Conservation (phyloP, 345 rosid genomes). For the Lepidium didymum region DNA sequence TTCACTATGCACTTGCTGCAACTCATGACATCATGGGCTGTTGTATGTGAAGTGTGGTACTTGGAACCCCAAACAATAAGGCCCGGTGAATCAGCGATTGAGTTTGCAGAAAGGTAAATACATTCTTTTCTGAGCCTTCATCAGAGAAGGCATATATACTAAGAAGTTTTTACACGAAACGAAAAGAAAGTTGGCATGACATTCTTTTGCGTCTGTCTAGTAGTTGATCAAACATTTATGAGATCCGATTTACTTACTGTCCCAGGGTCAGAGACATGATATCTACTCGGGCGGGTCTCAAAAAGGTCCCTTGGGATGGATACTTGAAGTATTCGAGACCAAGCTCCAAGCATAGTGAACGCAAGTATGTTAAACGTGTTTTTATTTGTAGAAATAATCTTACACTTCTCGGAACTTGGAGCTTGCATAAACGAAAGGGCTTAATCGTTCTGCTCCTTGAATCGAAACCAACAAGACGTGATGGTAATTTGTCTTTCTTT, state of each 20-base stretch:
- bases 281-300: conserved; percentile 86
- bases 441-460: neutral
- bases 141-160: neutral
- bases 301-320: conserved; percentile 99
- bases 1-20: conserved; percentile 95
- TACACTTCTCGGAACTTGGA: neutral
- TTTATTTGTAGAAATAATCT: neutral
- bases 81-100: conserved; percentile 87
- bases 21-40: conserved; percentile 99
- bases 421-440: neutral
- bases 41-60: conserved; percentile 99
- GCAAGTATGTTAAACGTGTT: conserved; percentile 56
- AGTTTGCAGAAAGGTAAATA: conserved; percentile 93
- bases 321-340: conserved; percentile 93
- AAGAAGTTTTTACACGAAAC: neutral
- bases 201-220: neutral
- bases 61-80: conserved; percentile 83
- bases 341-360: conserved; percentile 88
- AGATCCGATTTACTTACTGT: neutral
- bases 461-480: neutral
- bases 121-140: neutral
- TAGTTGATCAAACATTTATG: neutral
- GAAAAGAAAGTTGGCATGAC: neutral
- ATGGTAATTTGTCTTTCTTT: conserved; percentile 7
- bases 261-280: conserved; percentile 87